Evolutionary conservation across 768 basidiomycete genomes (phyloP), one percentile per base, ranked within the genome.

Genomic region (Leccinum boreale): DNA sequence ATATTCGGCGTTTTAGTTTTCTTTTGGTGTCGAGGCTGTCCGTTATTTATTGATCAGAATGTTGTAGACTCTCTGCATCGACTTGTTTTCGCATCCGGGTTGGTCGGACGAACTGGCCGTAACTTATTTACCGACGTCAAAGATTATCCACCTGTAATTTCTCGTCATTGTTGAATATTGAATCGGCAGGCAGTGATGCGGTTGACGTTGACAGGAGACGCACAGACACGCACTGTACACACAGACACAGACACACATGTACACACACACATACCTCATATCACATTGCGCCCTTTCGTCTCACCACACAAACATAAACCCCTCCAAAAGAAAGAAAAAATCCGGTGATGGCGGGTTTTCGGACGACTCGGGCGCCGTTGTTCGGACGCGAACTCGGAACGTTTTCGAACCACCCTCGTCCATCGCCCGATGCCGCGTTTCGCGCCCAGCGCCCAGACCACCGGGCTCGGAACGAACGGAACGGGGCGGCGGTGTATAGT

Each of bases 1-100:
- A 53, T 58, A 61, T 26, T 50, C 36, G 44, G 35, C 45, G 24
- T 44, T 6, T 19, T 44, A 44, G 42, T 58, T 36, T 45, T 42
- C 6, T 45, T 49, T 56, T 24, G 56, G 36, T 24, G 21, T 60
- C 33, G 39, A 29, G 21, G 29, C 15, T 54, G 21, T 51, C 33
- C 44, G 6, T 47, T 53, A 14, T 51, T 64, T 64, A 64, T 61
- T 63, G 60, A 67, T 67, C 28, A 45, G 52, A 60, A 46, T 46
- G 49, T 14, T 63, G 64, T 62, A 63, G 57, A 61, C 51, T 33
- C 24, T 10, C 44, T 23, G 50, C 58, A 65, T 67, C 31, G 39
- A 44, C 39, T 52, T 23, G 46, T 64, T 31, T 31, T 69, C 53
- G 50, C 67, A 61, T 60, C 52, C 44, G 19, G 28, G 56, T 52